phyloP scores from a whole-genome alignment of 768 basidiomycete genomes.

The Panaeolus cyanescens region DNA sequence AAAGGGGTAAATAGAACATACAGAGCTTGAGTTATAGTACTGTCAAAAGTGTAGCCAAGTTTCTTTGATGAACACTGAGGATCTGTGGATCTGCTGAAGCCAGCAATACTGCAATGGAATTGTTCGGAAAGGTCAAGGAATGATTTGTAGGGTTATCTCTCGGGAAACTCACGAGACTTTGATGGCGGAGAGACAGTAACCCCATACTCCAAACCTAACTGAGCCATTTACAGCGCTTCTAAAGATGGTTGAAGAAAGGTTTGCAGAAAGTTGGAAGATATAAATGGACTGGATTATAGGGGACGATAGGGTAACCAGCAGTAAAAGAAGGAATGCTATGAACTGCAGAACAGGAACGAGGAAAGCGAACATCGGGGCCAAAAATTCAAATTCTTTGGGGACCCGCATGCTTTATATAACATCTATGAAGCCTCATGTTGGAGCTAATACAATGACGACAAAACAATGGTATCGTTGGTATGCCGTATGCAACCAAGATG shows the following conservation, averaged over 20 bases:
- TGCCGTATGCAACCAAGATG: conserved; percentile 10
- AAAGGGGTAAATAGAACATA: conserved; percentile 27
- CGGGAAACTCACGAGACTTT: conserved; percentile 40
- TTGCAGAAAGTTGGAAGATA: conserved; percentile 50
- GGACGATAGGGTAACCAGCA: conserved; percentile 62
- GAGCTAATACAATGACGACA: neutral
- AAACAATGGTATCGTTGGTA: neutral
- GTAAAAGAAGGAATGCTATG: conserved; percentile 58
- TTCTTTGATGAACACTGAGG: conserved; percentile 47
- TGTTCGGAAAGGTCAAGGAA: neutral
- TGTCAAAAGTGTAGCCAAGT: conserved; percentile 60
- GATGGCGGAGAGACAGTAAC: conserved; percentile 56
- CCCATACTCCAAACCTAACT: conserved; percentile 63
- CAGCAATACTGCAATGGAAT: conserved; percentile 37
- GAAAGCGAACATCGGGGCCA: conserved; percentile 25
- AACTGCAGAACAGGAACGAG: conserved; percentile 46
- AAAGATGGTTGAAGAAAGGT: conserved; percentile 32
- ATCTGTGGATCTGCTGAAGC: conserved; percentile 36
- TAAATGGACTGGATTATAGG: conserved; percentile 60
- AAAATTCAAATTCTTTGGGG: no score
- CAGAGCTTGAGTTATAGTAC: conserved; percentile 45
- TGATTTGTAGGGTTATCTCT: neutral
- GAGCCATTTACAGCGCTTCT: conserved; percentile 33
- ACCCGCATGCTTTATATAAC: no score
- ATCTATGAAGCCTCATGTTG: no score